A percentile compares a stretch with the other conserved stretches of the same genome.
Evolutionary conservation across 2,329 filamentous ascomycete genomes (phyloP).

Genomic region (Pyrenochaeta sp.): DNA sequence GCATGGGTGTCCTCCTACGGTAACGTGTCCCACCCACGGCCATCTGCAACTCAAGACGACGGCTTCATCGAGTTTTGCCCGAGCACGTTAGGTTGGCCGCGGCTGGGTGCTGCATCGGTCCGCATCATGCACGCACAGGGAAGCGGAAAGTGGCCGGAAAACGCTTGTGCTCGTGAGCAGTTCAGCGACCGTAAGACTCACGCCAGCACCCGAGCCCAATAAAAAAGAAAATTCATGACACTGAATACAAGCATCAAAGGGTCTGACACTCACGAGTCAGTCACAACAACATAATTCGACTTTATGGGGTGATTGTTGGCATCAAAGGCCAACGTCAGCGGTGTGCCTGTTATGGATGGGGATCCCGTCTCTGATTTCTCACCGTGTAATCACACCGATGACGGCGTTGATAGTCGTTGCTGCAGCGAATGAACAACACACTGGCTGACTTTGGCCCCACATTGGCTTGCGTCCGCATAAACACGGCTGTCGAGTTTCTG

Average conservation of each 20-base stretch:
- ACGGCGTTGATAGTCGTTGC: conserved; percentile 12
- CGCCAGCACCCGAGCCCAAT: conserved; percentile 12
- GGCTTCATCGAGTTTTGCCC: conserved; percentile 16
- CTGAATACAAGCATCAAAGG: conserved; percentile 1
- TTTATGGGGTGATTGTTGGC: neutral
- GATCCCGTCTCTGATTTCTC: conserved; percentile 6
- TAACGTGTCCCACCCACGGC: conserved; percentile 34
- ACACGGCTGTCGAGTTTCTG: conserved; percentile 16
- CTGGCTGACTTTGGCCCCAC: conserved; percentile 19
- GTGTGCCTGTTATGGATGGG: conserved; percentile 18
- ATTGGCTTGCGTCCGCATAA: conserved; percentile 25
- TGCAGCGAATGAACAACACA: conserved; percentile 22
- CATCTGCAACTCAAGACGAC: conserved; percentile 27
- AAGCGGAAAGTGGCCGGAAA: conserved; percentile 13
- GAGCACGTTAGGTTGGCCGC: conserved; percentile 26
- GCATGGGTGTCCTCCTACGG: conserved; percentile 40
- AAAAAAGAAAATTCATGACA: neutral
- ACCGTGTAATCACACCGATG: conserved; percentile 27
- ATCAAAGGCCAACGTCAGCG: conserved; percentile 11
- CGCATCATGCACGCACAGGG: conserved; percentile 22
- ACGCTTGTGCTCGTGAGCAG: conserved; percentile 5
- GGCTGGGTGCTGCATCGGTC: conserved; percentile 30
- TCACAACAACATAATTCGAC: neutral
- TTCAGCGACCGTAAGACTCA: conserved; percentile 16
- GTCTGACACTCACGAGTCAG: neutral